phyloP scores from a whole-genome alignment of 2,329 filamentous ascomycete species.

The Colletotrichum chlorophyti region DNA sequence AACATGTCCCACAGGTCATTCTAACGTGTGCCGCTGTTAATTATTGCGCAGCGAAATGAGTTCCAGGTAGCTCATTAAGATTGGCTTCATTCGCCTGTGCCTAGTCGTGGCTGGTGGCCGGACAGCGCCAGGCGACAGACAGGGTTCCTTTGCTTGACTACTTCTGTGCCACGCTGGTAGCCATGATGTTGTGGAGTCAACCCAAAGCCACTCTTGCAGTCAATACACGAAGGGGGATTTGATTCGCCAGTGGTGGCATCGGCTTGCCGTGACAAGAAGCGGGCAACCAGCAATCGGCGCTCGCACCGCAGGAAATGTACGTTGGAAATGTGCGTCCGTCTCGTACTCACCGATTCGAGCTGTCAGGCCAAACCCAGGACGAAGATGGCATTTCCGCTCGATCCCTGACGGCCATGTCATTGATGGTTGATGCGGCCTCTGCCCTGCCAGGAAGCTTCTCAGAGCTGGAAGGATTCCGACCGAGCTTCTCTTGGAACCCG shows the following conservation, averaged over 20 bases:
- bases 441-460: too few species aligned
- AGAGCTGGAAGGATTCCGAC: too few species aligned
- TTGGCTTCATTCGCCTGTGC: conserved; percentile 2
- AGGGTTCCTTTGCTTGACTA: conserved; percentile 9
- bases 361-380: neutral
- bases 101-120: neutral
- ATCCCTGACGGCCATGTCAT: too few species aligned
- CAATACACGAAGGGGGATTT: too few species aligned
- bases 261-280: neutral
- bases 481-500: neutral
- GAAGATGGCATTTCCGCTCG: too few species aligned
- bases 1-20: neutral
- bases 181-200: conserved; percentile 6
- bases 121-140: conserved; percentile 2
- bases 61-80: conserved; percentile 10
- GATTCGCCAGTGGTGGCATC: neutral
- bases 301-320: too few species aligned
- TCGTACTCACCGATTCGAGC: too few species aligned
- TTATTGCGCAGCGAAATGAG: conserved; percentile 3
- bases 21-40: too few species aligned
- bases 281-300: neutral
- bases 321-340: too few species aligned
- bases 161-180: conserved; percentile 2
- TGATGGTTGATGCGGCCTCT: too few species aligned
- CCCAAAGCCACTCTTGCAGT: conserved; percentile 1